Evolutionary conservation across 2,329 filamentous ascomycete species (phyloP), one percentile per base, ranked within the genome.

Genomic region (Penicillium sp.): DNA sequence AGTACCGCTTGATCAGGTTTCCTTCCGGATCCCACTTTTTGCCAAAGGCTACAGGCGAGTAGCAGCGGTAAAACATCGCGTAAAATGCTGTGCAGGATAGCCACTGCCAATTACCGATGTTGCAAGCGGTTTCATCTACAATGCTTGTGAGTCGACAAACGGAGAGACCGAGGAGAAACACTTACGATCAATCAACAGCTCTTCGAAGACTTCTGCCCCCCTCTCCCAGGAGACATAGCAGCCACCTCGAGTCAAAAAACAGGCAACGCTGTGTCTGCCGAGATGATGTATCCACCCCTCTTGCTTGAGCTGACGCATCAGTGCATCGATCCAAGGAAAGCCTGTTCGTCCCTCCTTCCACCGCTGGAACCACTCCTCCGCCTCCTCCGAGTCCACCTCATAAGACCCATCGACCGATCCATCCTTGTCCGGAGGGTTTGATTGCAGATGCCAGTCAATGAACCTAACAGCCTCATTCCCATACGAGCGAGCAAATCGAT

Each of bases 271-370:
- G 70, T 92, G 89, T 0, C 89, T 82, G 2, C 88, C 89, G 0
- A 92, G 79, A 67, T 92, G 89, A 67, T 92, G 89, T 8, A 92
- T 90, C 89, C 89, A 92, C 27, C 89, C 89, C 67, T 91, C 88
- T 2, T 78, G 69, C 13, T 80, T 78, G 13, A 92, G 78, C 70
- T 92, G 89, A 1, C 88, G 83, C 89, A 92, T 92, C 39, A 92
- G 77, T 0, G 88, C 88, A 65, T 92, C 89, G 61, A 92, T 91
- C 84, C 87, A 92, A 0, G 89, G 89, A 58, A 92, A 92, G 0
- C 89, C 89, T 0, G 89, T 92, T 22, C 79, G 74, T 1, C 89
- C 89, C 32, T 79, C 69, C 65, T 83, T 83, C 89, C 88, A 92
- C 47, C 88, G 81, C 57, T 78, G 77, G 68, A 91, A 88, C 81